Evolutionary conservation across 1,284 basidiomycete genomes (phyloP).

Genomic region (Sanghuangporus baumii): DNA sequence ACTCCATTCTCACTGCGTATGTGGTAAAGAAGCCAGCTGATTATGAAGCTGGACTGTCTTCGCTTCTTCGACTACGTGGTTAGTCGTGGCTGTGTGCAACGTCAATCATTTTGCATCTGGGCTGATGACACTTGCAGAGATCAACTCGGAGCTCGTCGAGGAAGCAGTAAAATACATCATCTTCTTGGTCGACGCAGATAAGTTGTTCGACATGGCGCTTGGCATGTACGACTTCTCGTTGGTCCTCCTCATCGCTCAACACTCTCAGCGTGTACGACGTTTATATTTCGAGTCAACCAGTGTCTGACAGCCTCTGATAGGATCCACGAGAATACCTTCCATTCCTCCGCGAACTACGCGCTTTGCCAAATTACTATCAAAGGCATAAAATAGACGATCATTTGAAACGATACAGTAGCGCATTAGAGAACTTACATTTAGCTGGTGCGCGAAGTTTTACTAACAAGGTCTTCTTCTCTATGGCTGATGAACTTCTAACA

Average conservation of each 20-base stretch:
- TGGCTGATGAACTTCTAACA: neutral
- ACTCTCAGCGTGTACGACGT: constrained; percentile 80
- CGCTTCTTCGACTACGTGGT: constrained; percentile 81
- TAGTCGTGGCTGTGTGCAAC: neutral
- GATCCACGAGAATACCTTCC: constrained; percentile 98
- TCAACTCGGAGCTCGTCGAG: constrained; percentile 75
- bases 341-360: constrained; percentile 86
- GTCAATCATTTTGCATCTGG: neutral
- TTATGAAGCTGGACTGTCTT: constrained; percentile 77
- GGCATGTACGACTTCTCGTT: constrained; percentile 99
- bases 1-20: constrained; percentile 88
- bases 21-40: constrained; percentile 91
- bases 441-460: constrained; percentile 46
- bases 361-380: constrained; percentile 80
- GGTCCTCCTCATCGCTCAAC: constrained; percentile 94
- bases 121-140: constrained; percentile 38
- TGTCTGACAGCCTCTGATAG: constrained; percentile 34
- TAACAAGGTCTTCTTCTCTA: neutral
- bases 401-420: constrained; percentile 72
- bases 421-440: constrained; percentile 68
- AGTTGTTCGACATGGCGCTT: constrained; percentile 89
- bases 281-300: neutral
- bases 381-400: constrained; percentile 93
- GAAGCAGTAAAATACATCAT: constrained; percentile 99
- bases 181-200: constrained; percentile 92